Percentiles rank a stretch among this genome's conserved stretches.
Evolutionary conservation across 2,329 filamentous ascomycete genomes (phyloP).

Genomic region (Botrytis hyacinthi): DNA sequence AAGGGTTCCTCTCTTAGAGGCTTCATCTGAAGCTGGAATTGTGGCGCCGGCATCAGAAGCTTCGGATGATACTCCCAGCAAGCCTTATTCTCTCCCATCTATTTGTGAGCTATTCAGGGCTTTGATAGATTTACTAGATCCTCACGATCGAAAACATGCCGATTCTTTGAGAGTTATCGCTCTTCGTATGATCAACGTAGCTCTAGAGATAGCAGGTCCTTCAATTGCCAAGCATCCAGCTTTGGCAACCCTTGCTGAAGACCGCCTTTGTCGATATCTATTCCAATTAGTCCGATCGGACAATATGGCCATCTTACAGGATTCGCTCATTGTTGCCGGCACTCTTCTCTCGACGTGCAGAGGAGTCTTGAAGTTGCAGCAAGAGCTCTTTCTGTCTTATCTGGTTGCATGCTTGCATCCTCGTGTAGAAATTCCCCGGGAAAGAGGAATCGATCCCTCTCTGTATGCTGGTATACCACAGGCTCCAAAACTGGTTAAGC

Average conservation of each 20-base stretch:
- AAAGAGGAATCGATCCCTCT: slow-evolving; percentile 84
- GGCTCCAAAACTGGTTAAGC: slow-evolving; percentile 82
- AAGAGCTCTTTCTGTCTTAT: slow-evolving; percentile 94
- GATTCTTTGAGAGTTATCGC: slow-evolving; percentile 98
- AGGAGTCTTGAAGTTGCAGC: slow-evolving; percentile 87
- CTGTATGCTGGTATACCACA: slow-evolving; percentile 93
- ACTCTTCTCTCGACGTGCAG: slow-evolving; percentile 90
- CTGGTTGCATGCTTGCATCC: slow-evolving; percentile 91
- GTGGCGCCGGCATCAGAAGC: slow-evolving; percentile 34
- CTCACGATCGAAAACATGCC: slow-evolving; percentile 87
- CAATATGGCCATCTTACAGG: slow-evolving; percentile 91
- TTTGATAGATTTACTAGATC: slow-evolving; percentile 88
- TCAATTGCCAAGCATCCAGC: slow-evolving; percentile 92
- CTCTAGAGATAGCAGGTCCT: slow-evolving; percentile 90
- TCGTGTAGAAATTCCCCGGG: slow-evolving; percentile 87
- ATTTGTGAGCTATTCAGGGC: slow-evolving; percentile 94
- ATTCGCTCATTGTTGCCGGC: slow-evolving; percentile 86
- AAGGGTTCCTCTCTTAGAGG: slow-evolving; percentile 15
- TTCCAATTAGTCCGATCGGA: slow-evolving; percentile 97
- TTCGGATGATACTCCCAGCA: slow-evolving; percentile 55
- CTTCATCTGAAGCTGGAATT: slow-evolving; percentile 32
- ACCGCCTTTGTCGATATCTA: slow-evolving; percentile 87
- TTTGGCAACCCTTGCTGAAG: slow-evolving; percentile 82
- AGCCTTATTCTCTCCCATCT: slow-evolving; percentile 89
- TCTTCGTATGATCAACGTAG: slow-evolving; percentile 92